Percentiles rank a stretch among this genome's conserved stretches.
Conservation (phyloP, 345 rosid species). For the Noccaea caerulescens region DNA sequence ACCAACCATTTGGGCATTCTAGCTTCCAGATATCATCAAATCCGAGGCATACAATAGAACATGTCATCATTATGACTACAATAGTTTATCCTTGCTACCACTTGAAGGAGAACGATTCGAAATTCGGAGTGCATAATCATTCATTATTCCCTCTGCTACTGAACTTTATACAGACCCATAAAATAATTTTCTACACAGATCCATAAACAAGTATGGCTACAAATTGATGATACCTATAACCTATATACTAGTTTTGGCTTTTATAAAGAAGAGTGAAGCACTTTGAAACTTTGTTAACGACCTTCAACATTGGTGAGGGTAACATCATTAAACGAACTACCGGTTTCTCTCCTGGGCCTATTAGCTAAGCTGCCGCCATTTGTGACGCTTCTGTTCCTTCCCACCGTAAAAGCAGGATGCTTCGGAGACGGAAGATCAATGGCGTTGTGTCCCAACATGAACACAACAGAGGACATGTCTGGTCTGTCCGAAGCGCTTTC, state of each 20-base stretch:
- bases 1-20: no score
- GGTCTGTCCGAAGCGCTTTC: constrained; percentile 55
- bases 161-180: no score
- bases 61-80: no score
- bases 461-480: constrained; percentile 54
- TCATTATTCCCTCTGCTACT: no score
- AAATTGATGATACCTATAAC: neutral
- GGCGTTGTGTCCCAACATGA: constrained; percentile 50
- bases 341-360: constrained; percentile 19
- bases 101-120: no score
- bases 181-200: no score
- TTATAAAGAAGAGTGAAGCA: neutral
- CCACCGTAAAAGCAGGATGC: constrained; percentile 53
- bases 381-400: constrained; percentile 13
- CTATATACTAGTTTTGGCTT: neutral
- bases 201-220: constrained; percentile 1
- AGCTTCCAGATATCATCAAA: no score
- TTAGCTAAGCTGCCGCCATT: constrained; percentile 19
- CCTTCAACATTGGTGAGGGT: constrained; percentile 43
- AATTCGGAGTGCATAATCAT: no score
- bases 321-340: constrained; percentile 42
- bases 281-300: constrained; percentile 36
- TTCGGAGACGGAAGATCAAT: constrained; percentile 48
- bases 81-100: no score
- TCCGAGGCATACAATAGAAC: no score